Conservation (phyloP, 805 yeast genomes). For the Tetrapisispora namnaoensis region DNA sequence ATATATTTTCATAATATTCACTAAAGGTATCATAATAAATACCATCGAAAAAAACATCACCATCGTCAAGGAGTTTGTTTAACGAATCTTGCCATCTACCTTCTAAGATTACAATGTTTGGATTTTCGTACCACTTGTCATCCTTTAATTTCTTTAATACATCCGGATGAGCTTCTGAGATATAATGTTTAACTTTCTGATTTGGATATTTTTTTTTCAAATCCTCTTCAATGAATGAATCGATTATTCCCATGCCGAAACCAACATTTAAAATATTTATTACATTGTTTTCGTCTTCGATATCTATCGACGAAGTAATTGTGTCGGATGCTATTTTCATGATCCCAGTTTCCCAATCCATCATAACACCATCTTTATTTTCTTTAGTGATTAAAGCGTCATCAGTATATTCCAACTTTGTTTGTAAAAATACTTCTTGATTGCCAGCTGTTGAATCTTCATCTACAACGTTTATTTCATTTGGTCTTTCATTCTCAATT, state of each 20-base stretch:
- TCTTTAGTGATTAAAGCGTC: conserved; percentile 67
- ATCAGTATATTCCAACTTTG: conserved; percentile 53
- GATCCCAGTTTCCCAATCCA: conserved; percentile 86
- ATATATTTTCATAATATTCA: conserved; percentile 84
- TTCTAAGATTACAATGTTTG: conserved; percentile 61
- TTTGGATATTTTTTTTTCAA: background rate
- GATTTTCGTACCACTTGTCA: conserved; percentile 78
- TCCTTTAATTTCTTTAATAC: conserved; percentile 55
- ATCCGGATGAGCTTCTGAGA: conserved; percentile 92
- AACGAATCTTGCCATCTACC: conserved; percentile 92
- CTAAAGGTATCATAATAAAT: conserved; percentile 90
- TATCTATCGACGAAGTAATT: conserved; percentile 37
- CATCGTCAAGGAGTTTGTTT: conserved; percentile 51
- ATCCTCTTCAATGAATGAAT: conserved; percentile 52
- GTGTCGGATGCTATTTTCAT: conserved; percentile 77
- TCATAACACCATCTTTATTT: conserved; percentile 86
- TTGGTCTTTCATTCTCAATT: background rate
- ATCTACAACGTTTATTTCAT: background rate
- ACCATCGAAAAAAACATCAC: conserved; percentile 69
- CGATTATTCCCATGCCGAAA: conserved; percentile 96
- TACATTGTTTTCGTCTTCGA: background rate
- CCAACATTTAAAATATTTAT: conserved; percentile 70
- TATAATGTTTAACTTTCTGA: conserved; percentile 52
- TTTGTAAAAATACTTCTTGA: conserved; percentile 47
- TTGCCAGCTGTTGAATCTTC: conserved; percentile 55